These are phyloP conservation scores for Tanacetum coccineum DNA, from an alignment of 129 eudicot species.

Conservation along the genomic window DNA sequence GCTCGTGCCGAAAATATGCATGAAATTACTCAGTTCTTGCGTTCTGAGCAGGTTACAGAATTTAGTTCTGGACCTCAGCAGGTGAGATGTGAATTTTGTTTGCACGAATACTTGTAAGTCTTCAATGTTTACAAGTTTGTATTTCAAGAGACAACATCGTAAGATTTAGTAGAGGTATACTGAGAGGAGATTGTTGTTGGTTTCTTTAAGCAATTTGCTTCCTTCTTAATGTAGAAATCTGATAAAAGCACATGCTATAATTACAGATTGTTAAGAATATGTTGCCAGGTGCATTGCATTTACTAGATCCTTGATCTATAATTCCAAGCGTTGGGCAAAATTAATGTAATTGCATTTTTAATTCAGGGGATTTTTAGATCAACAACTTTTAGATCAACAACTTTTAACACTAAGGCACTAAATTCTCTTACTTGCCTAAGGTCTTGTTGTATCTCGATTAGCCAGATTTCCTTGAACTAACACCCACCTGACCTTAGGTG, in stretches of 20 bases:
- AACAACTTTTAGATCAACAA: too few relatives aligned
- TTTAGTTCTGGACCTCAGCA: too few relatives aligned
- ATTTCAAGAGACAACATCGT: too few relatives aligned
- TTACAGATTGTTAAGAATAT: too few relatives aligned
- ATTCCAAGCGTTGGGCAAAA: not conserved
- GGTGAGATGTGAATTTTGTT: too few relatives aligned
- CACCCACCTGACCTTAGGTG: too few relatives aligned
- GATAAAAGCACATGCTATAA: not conserved
- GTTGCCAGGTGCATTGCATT: not conserved
- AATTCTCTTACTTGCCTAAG: too few relatives aligned
- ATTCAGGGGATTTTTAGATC: not conserved
- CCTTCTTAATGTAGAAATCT: not conserved
- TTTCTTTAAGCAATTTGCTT: not conserved
- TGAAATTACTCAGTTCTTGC: not conserved
- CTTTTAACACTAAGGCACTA: not conserved
- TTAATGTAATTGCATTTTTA: not conserved
- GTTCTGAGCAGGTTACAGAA: too few relatives aligned
- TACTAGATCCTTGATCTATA: not conserved
- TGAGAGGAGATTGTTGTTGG: not conserved
- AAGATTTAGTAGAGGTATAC: not conserved
- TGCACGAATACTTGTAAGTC: too few relatives aligned
- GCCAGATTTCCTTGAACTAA: too few relatives aligned
- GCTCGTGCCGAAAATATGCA: not conserved
- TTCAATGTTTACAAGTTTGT: too few relatives aligned
- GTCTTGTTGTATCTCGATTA: too few relatives aligned